Evolutionary conservation across 1,284 basidiomycete species (phyloP).

Genomic region (Xanthoconium separans): DNA sequence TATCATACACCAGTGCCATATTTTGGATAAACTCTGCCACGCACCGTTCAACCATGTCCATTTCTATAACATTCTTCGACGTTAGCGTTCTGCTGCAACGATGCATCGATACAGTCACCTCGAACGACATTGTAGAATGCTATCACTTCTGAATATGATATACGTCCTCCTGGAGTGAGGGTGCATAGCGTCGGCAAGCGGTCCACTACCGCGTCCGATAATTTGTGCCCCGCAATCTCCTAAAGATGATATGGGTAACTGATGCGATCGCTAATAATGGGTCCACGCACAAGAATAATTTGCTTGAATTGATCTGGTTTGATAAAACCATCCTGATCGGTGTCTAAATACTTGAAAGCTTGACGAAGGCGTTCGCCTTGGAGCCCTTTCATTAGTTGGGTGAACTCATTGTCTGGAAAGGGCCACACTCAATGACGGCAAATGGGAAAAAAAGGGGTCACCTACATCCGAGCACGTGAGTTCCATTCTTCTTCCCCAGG

Average conservation of each 20-base stretch:
- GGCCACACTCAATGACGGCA: constrained; percentile 1
- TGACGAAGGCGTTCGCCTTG: constrained; percentile 94
- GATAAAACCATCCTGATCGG: constrained; percentile 89
- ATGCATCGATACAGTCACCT: constrained; percentile 45
- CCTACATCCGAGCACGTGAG: constrained; percentile 90
- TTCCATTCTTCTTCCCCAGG: constrained; percentile 85
- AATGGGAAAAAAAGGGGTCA: constrained; percentile 19
- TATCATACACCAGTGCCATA: not conserved
- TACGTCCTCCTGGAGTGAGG: constrained; percentile 81
- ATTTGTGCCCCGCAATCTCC: constrained; percentile 94
- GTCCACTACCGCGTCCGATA: constrained; percentile 88
- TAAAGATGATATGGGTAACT: constrained; percentile 31
- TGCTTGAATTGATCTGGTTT: constrained; percentile 88
- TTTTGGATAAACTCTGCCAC: constrained; percentile 11
- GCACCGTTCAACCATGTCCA: constrained; percentile 92
- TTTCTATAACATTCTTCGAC: constrained; percentile 51
- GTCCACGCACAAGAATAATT: constrained; percentile 75
- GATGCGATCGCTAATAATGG: not conserved
- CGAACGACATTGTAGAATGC: constrained; percentile 94
- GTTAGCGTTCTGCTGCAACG: constrained; percentile 7
- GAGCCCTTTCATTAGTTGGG: constrained; percentile 94
- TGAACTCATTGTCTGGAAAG: constrained; percentile 84
- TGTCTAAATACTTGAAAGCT: constrained; percentile 88
- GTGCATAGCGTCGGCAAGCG: constrained; percentile 87
- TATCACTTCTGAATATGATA: constrained; percentile 93